Percentiles rank a stretch among this genome's conserved stretches.
Conservation (phyloP, 352 stramenopile species). For the Blastocystis sp. region DNA sequence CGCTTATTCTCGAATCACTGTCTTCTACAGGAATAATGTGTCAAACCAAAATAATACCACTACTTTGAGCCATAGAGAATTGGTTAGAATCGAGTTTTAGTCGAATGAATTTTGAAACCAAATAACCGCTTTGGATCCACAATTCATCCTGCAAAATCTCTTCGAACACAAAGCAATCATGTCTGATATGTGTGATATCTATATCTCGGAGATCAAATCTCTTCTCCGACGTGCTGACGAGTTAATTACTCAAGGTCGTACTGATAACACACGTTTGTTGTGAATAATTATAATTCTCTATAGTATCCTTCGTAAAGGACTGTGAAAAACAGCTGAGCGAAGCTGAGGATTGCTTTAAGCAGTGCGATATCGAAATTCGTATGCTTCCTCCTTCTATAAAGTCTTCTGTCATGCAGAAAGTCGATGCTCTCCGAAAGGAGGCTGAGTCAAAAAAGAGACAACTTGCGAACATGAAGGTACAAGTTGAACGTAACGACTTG, state of each 20-base stretch:
- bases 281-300: background rate
- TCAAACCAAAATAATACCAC: background rate
- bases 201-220: conserved; percentile 57
- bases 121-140: background rate
- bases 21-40: background rate
- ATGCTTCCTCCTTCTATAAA: conserved; percentile 51
- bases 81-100: background rate
- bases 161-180: background rate
- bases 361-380: conserved; percentile 56
- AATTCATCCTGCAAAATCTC: conserved; percentile 2
- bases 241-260: conserved; percentile 40
- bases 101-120: background rate
- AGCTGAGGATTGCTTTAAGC: conserved; percentile 56
- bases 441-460: conserved; percentile 52
- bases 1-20: background rate
- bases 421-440: conserved; percentile 42
- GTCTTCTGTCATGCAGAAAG: conserved; percentile 11
- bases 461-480: conserved; percentile 16
- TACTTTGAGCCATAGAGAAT: background rate
- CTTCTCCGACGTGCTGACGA: conserved; percentile 39
- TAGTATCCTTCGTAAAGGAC: conserved; percentile 57
- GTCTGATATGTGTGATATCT: conserved; percentile 60
- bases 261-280: conserved; percentile 6
- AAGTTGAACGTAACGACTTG: conserved; percentile 49
- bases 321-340: conserved; percentile 43